Evolutionary conservation across 208 protist genomes (phyloP).

Genomic region (Leishmania tarentolae): DNA sequence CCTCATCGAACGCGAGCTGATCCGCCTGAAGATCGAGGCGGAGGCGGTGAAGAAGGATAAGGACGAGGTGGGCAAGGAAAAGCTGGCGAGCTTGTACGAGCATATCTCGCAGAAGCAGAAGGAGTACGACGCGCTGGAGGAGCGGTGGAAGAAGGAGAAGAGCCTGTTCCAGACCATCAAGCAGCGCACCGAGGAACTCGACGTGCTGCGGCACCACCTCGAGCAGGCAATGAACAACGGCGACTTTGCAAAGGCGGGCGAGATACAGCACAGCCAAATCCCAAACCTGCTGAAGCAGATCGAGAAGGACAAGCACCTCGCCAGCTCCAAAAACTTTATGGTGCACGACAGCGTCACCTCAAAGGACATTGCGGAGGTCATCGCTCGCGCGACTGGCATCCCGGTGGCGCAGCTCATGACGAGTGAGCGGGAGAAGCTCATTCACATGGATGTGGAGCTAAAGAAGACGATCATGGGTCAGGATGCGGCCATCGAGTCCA

Average conservation of each 20-base stretch:
- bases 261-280: slow-evolving; percentile 81
- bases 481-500: slow-evolving; percentile 94
- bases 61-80: slow-evolving; percentile 88
- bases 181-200: slow-evolving; percentile 90
- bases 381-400: slow-evolving; percentile 98
- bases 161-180: slow-evolving; percentile 89
- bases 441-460: slow-evolving; percentile 88
- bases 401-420: slow-evolving; percentile 93
- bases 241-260: slow-evolving; percentile 80
- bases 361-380: slow-evolving; percentile 95
- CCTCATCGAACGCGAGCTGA: slow-evolving; percentile 89
- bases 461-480: slow-evolving; percentile 96
- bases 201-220: slow-evolving; percentile 80
- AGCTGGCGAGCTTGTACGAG: slow-evolving; percentile 74
- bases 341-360: slow-evolving; percentile 95
- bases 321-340: slow-evolving; percentile 92
- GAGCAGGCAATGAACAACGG: slow-evolving; percentile 79
- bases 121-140: slow-evolving; percentile 86
- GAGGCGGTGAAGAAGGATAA: slow-evolving; percentile 95
- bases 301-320: slow-evolving; percentile 81
- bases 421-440: slow-evolving; percentile 91
- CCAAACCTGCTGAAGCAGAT: slow-evolving; percentile 87
- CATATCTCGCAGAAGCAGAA: slow-evolving; percentile 78
- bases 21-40: slow-evolving; percentile 92
- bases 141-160: slow-evolving; percentile 89